Percentiles rank a stretch among this genome's conserved stretches.
These are phyloP conservation scores for Chlorophyllum brunneum DNA, from an alignment of 768 basidiomycete genomes.

Conservation along the genomic window DNA sequence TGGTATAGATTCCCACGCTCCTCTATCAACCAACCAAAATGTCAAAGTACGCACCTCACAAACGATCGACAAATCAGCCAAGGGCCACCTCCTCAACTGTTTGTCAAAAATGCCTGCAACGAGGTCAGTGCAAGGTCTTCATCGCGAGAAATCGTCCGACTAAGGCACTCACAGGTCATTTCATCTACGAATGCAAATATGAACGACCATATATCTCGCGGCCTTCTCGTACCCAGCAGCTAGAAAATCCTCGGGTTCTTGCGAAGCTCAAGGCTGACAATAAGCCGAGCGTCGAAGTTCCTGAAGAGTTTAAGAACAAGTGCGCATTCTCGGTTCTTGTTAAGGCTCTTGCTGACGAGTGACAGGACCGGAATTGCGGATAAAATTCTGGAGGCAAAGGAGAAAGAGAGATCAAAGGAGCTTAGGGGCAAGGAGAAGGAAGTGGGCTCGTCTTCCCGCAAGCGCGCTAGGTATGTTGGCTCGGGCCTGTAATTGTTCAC, in stretches of 20 bases:
- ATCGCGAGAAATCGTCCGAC: conserved; percentile 12
- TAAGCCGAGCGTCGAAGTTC: conserved; percentile 78
- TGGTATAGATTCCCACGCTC: background rate
- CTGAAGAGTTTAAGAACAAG: conserved; percentile 88
- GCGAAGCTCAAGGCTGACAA: conserved; percentile 68
- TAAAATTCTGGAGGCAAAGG: conserved; percentile 77
- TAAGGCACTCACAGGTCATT: conserved; percentile 59
- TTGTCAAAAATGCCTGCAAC: conserved; percentile 79
- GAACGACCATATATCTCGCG: conserved; percentile 78
- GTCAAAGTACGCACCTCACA: conserved; percentile 82
- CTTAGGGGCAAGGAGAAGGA: conserved; percentile 26
- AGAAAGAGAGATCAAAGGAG: conserved; percentile 63
- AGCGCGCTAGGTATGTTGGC: conserved; percentile 3
- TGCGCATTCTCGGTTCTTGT: conserved; percentile 30
- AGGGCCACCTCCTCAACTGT: conserved; percentile 62
- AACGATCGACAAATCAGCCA: conserved; percentile 56
- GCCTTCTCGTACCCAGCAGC: conserved; percentile 84
- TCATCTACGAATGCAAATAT: conserved; percentile 87
- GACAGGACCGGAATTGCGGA: conserved; percentile 76
- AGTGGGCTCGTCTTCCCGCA: conserved; percentile 1
- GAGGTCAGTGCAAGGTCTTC: conserved; percentile 37
- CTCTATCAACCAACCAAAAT: too few relatives aligned
- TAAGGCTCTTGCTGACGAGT: background rate
- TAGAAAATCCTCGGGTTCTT: conserved; percentile 70
- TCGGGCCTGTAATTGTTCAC: background rate